Evolutionary conservation across 345 rosid genomes (phyloP).

Genomic region (Cardamine resedifolia): DNA sequence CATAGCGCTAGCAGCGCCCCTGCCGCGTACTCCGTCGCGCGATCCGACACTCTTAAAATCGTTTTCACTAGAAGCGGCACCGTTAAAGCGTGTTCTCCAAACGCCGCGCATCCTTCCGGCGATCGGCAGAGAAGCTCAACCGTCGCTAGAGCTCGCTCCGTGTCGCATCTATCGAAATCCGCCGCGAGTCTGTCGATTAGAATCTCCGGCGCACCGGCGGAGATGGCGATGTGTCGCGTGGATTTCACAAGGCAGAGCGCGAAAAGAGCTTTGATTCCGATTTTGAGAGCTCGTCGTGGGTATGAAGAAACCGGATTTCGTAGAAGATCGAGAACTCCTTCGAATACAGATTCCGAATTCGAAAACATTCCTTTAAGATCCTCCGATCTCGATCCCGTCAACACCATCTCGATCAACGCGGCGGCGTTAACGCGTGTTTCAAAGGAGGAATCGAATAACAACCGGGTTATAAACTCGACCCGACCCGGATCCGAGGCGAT

Average conservation of each 20-base stretch:
- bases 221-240: constrained; percentile 65
- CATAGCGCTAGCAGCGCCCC: constrained; percentile 79
- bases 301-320: constrained; percentile 46
- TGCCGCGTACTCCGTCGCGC: constrained; percentile 92
- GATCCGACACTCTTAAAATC: constrained; percentile 72
- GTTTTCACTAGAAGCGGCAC: constrained; percentile 74
- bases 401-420: constrained; percentile 63
- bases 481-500: constrained; percentile 52
- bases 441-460: constrained; percentile 55
- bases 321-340: constrained; percentile 67
- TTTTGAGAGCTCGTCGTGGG: constrained; percentile 58
- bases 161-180: constrained; percentile 74
- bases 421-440: constrained; percentile 82
- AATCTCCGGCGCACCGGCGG: constrained; percentile 69
- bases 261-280: constrained; percentile 69
- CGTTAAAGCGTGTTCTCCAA: constrained; percentile 66
- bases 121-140: constrained; percentile 76
- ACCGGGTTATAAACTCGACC: constrained; percentile 44
- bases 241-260: constrained; percentile 70
- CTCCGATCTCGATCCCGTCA: constrained; percentile 59
- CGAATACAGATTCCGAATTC: constrained; percentile 50
- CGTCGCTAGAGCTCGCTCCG: constrained; percentile 81
- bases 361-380: constrained; percentile 58
- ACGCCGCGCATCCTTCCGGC: constrained; percentile 65
- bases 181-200: constrained; percentile 62